These are phyloP conservation scores for Termitomyces sp. DNA, from an alignment of 768 basidiomycete genomes.

Conservation along the genomic window DNA sequence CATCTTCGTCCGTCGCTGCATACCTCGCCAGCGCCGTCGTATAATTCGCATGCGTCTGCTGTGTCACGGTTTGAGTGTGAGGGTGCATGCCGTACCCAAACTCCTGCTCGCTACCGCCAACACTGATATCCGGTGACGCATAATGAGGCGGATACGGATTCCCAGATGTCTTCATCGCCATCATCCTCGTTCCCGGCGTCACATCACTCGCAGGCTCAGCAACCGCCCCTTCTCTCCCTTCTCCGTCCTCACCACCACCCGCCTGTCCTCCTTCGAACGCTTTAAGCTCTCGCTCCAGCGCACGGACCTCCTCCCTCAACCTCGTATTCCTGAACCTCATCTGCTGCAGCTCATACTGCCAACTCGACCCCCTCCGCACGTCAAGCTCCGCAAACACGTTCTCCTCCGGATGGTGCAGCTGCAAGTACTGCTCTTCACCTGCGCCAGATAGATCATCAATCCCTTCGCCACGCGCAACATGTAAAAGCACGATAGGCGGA, in stretches of 20 bases:
- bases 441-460: not conserved
- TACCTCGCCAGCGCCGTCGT: not conserved
- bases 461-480: constrained; percentile 29
- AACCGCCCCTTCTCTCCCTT: not conserved
- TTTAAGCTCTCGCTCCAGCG: constrained; percentile 24
- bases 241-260: not conserved
- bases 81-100: not conserved
- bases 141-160: not conserved
- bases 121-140: too few relatives aligned
- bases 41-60: not conserved
- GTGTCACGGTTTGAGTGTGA: not conserved
- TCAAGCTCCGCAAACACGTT: constrained; percentile 76
- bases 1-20: not conserved
- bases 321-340: constrained; percentile 69
- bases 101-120: not conserved
- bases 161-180: not conserved
- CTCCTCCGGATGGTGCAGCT: not conserved
- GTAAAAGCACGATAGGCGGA: constrained; percentile 34
- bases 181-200: too few relatives aligned
- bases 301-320: constrained; percentile 51
- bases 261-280: not conserved
- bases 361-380: constrained; percentile 65
- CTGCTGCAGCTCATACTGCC: constrained; percentile 93
- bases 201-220: too few relatives aligned
- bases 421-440: not conserved